Conservation (phyloP, 306 rosid genomes). For the Dryas alaskensis region DNA sequence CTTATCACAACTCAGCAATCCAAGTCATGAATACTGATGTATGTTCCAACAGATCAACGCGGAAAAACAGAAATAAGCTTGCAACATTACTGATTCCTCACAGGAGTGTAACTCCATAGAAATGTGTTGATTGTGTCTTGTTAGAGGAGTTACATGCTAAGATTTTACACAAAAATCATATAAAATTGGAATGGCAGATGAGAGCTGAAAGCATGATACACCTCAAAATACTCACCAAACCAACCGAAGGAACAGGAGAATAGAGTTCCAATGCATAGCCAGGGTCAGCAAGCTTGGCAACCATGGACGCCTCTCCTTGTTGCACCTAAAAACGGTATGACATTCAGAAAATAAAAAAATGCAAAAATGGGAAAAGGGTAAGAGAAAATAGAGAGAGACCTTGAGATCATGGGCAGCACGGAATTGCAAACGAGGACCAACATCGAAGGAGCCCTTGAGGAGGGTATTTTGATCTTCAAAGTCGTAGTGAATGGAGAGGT, state of each 20-base stretch:
- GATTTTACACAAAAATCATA: neutral
- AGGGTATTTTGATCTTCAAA: slow-evolving; percentile 62
- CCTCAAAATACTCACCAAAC: slow-evolving; percentile 41
- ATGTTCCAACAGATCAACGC: neutral
- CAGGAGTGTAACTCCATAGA: neutral
- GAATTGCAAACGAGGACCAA: slow-evolving; percentile 59
- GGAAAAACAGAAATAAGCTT: neutral
- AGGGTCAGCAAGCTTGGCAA: slow-evolving; percentile 61
- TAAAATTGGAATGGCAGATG: neutral
- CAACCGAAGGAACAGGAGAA: slow-evolving; percentile 64
- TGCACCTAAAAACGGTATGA: slow-evolving; percentile 42
- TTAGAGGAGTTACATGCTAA: neutral
- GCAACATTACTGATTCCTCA: neutral
- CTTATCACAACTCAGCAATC: neutral
- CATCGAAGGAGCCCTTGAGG: slow-evolving; percentile 55
- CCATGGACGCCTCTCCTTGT: slow-evolving; percentile 64
- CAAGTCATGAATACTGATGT: neutral
- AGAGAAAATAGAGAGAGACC: slow-evolving; percentile 26
- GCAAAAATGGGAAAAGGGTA: neutral
- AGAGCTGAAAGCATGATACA: neutral
- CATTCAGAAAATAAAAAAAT: neutral
- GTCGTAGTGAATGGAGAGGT: slow-evolving; percentile 63
- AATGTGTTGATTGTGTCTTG: neutral
- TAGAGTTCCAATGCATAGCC: slow-evolving; percentile 69
- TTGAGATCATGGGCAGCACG: slow-evolving; percentile 71